phyloP scores from a whole-genome alignment of 345 rosid species.

The Lepidium aucheri region DNA sequence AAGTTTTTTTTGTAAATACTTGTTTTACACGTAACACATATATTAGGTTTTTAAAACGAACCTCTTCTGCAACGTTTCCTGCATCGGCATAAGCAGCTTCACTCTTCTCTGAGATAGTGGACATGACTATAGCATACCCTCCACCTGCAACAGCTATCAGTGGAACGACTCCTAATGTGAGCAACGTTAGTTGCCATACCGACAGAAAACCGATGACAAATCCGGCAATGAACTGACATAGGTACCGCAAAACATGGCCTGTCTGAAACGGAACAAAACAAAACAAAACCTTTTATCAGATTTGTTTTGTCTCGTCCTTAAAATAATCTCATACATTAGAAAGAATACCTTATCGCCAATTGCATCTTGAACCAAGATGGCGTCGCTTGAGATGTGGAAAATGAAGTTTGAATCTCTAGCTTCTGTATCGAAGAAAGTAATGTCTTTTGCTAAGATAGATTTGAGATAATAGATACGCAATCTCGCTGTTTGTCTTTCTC shows the following conservation, averaged over 20 bases:
- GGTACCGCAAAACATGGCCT: constrained; percentile 66
- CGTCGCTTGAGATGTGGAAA: constrained; percentile 72
- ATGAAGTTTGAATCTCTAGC: constrained; percentile 61
- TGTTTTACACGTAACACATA: neutral
- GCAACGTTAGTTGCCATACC: constrained; percentile 73
- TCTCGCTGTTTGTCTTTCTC: constrained; percentile 77
- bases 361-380: constrained; percentile 82
- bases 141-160: constrained; percentile 73
- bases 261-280: constrained; percentile 33
- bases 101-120: constrained; percentile 64
- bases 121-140: constrained; percentile 57
- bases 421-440: constrained; percentile 63
- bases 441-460: constrained; percentile 48
- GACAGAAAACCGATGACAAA: constrained; percentile 59
- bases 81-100: constrained; percentile 85
- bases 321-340: neutral
- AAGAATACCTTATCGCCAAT: constrained; percentile 75
- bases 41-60: constrained; percentile 6
- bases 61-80: constrained; percentile 80
- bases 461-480: constrained; percentile 63
- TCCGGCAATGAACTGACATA: constrained; percentile 58
- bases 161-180: constrained; percentile 86
- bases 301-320: neutral
- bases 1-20: neutral
- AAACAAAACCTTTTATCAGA: neutral